Evolutionary conservation across 768 basidiomycete genomes (phyloP).

Genomic region (Aureoboletus auriporus): DNA sequence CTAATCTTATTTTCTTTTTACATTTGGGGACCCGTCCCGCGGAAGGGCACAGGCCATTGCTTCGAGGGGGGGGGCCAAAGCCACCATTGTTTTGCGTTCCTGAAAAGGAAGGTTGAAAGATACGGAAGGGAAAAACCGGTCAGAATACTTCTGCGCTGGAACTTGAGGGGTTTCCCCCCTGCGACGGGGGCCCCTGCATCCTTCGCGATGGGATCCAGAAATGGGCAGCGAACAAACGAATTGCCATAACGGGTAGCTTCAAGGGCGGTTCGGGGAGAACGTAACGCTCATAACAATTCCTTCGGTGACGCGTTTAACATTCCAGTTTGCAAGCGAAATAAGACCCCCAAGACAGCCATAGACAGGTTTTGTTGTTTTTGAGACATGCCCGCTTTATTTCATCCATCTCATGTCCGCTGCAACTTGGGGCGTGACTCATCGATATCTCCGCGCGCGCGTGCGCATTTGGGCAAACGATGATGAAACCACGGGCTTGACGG

Average conservation of each 20-base stretch:
- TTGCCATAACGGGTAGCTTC: conserved; percentile 35
- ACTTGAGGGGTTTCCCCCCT: conserved; percentile 23
- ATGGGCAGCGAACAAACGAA: conserved; percentile 34
- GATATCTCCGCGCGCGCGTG: conserved; percentile 11
- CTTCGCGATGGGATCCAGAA: conserved; percentile 29
- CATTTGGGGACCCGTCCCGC: conserved; percentile 24
- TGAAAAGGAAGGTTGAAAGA: conserved; percentile 30
- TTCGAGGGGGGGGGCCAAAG: conserved; percentile 14
- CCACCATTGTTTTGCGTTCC: conserved; percentile 32
- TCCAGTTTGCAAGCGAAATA: conserved; percentile 28
- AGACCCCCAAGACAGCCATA: conserved; percentile 11
- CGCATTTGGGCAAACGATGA: conserved; percentile 1
- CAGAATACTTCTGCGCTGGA: conserved; percentile 35
- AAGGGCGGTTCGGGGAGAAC: conserved; percentile 29
- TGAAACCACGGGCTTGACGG: conserved; percentile 17
- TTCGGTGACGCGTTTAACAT: conserved; percentile 30
- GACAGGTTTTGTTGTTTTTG: conserved; percentile 14
- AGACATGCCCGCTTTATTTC: conserved; percentile 4
- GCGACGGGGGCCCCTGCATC: conserved; percentile 21
- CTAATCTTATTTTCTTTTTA: conserved; percentile 27
- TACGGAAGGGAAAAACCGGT: conserved; percentile 26
- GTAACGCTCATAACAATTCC: conserved; percentile 25
- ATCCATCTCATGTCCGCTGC: conserved; percentile 20
- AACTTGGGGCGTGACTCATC: conserved; percentile 10
- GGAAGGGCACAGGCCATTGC: conserved; percentile 12